A percentile compares a stretch with the other conserved stretches of the same genome.
phyloP scores from a whole-genome alignment of 2,329 filamentous ascomycete genomes.

The Juglanconis juglandina region DNA sequence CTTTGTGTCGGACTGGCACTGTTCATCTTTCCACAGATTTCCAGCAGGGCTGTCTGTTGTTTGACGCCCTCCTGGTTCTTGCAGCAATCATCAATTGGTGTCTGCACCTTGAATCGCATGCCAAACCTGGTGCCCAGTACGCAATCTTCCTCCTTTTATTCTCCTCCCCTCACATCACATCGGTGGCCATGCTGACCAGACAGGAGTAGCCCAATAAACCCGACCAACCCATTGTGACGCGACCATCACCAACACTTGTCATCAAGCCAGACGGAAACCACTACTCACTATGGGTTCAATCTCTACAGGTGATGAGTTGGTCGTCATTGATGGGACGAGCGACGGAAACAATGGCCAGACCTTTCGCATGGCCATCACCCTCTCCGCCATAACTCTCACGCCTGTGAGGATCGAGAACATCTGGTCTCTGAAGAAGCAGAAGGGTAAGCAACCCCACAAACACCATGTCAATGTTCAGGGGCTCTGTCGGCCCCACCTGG shows the following conservation, averaged over 20 bases:
- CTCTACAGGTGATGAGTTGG: constrained; percentile 15
- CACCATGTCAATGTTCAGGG: too few species aligned
- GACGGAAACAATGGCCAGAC: constrained; percentile 63
- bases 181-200: background rate
- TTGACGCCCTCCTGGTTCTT: background rate
- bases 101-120: background rate
- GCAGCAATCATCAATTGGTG: background rate
- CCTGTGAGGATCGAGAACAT: constrained; percentile 53
- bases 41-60: background rate
- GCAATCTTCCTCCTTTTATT: background rate
- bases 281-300: constrained; percentile 2
- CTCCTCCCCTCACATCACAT: background rate
- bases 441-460: constrained; percentile 11
- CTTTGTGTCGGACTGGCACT: too few species aligned
- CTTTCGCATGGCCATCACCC: constrained; percentile 51
- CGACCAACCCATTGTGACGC: background rate
- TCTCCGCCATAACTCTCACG: constrained; percentile 54
- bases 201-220: background rate
- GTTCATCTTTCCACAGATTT: background rate
- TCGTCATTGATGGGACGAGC: constrained; percentile 52
- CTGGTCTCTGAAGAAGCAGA: constrained; percentile 46
- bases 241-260: background rate
- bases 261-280: background rate
- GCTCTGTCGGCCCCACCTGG: too few species aligned
- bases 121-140: background rate